Conservation (phyloP, 805 yeast species). For the Ogataea pignaliae region DNA sequence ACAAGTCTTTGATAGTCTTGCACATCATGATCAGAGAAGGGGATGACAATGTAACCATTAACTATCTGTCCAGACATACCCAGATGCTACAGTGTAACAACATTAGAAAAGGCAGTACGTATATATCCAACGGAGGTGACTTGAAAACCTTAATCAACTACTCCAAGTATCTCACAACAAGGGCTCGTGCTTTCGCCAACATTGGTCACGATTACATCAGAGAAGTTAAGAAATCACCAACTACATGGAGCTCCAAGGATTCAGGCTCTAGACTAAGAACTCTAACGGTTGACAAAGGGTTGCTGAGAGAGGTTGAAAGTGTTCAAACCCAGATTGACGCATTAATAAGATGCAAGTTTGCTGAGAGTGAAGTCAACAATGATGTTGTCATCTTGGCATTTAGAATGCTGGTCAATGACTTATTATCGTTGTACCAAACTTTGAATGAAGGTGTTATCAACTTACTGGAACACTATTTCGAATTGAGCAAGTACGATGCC, state of each 20-base stretch:
- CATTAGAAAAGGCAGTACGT: conserved; percentile 26
- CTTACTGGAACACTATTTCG: conserved; percentile 89
- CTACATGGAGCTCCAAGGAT: conserved; percentile 33
- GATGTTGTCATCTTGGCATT: conserved; percentile 83
- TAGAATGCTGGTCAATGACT: conserved; percentile 83
- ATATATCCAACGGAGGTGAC: conserved; percentile 40
- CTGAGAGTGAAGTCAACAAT: conserved; percentile 76
- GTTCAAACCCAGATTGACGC: conserved; percentile 79
- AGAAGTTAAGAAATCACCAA: conserved; percentile 40
- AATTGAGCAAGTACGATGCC: conserved; percentile 82
- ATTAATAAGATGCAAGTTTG: conserved; percentile 66
- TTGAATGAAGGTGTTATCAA: conserved; percentile 95
- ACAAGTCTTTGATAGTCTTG: conserved; percentile 75
- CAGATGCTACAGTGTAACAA: conserved; percentile 54
- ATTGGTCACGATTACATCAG: conserved; percentile 75
- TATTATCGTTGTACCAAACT: conserved; percentile 80
- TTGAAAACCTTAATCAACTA: conserved; percentile 58
- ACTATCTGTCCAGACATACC: conserved; percentile 58
- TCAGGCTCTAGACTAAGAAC: conserved; percentile 59
- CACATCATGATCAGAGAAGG: conserved; percentile 95
- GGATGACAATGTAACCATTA: conserved; percentile 66
- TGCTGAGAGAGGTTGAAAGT: conserved; percentile 78
- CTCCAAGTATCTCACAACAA: conserved; percentile 60
- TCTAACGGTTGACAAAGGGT: conserved; percentile 70
- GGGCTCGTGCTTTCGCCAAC: conserved; percentile 65